Evolutionary conservation across 225 moss, liverwort and hornwort species (phyloP).

Genomic region (Climacium dendroides): DNA sequence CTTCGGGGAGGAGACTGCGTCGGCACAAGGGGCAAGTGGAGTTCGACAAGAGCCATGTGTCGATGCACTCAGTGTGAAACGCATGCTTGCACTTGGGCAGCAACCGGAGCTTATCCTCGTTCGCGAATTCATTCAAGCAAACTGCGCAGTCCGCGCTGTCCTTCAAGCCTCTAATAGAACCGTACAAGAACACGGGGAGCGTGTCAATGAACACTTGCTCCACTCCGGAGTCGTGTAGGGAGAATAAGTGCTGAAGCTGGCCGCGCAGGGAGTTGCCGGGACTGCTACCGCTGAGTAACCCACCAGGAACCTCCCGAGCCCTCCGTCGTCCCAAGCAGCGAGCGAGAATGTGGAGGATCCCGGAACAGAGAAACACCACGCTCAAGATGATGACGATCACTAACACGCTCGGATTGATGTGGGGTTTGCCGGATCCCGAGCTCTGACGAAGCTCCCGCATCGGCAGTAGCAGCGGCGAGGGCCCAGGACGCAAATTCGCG

Average conservation of each 20-base stretch:
- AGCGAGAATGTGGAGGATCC: conserved; percentile 31
- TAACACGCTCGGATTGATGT: conserved; percentile 33
- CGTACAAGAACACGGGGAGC: conserved; percentile 42
- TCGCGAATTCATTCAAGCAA: conserved; percentile 70
- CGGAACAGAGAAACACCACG: conserved; percentile 31
- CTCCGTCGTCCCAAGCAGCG: conserved; percentile 34
- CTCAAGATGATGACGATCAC: conserved; percentile 43
- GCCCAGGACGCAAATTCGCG: not conserved
- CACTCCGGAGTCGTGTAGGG: conserved; percentile 32
- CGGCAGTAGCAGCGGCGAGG: not conserved
- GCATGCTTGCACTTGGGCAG: conserved; percentile 79
- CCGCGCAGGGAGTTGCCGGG: conserved; percentile 15
- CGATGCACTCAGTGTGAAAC: conserved; percentile 81
- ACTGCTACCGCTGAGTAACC: not conserved
- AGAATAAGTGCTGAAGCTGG: conserved; percentile 35
- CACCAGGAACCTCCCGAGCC: not conserved
- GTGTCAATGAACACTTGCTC: conserved; percentile 46
- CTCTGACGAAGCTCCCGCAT: not conserved
- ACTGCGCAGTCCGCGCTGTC: conserved; percentile 68
- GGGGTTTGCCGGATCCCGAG: not conserved
- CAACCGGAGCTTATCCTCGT: conserved; percentile 62
- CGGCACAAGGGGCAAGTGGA: conserved; percentile 82
- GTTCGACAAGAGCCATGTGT: conserved; percentile 81
- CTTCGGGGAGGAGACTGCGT: conserved; percentile 26
- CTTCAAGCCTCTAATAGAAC: conserved; percentile 37